Percentiles rank a stretch among this genome's conserved stretches.
Evolutionary conservation across 2,329 filamentous ascomycete species (phyloP).

Genomic region (Scedosporium apiospermum): DNA sequence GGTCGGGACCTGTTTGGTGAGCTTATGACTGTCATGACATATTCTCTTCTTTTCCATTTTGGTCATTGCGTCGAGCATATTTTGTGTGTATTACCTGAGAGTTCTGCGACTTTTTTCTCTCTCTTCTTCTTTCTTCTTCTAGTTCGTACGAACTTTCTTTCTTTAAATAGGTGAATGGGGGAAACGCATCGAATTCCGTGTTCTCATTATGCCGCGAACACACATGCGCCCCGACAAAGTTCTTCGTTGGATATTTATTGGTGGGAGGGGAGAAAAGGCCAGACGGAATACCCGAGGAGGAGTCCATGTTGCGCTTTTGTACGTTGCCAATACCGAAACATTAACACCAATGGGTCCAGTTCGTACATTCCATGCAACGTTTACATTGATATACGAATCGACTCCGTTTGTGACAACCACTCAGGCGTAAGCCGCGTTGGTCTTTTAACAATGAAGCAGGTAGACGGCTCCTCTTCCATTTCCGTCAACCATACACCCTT

Average conservation of each 20-base stretch:
- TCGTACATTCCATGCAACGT: too few species aligned
- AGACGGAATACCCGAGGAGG: background rate
- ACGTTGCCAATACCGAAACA: background rate
- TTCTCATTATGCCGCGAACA: background rate
- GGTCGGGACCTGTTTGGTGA: background rate
- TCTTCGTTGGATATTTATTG: background rate
- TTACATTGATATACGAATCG: too few species aligned
- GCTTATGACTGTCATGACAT: background rate
- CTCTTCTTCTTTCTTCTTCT: background rate
- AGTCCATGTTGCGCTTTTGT: background rate
- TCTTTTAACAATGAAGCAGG: too few species aligned
- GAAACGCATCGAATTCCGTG: background rate
- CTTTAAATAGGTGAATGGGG: background rate
- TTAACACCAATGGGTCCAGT: background rate
- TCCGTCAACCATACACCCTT: background rate
- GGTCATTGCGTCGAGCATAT: background rate
- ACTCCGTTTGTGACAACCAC: too few species aligned
- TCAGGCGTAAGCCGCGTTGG: too few species aligned
- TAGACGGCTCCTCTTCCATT: background rate
- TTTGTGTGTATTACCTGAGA: background rate
- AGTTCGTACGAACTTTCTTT: background rate
- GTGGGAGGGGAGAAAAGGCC: background rate
- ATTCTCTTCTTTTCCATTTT: background rate
- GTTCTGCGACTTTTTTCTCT: background rate
- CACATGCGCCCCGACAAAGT: background rate